Conservation (phyloP, 2,329 filamentous ascomycete genomes). For the Calcarisporium arbuscula region DNA sequence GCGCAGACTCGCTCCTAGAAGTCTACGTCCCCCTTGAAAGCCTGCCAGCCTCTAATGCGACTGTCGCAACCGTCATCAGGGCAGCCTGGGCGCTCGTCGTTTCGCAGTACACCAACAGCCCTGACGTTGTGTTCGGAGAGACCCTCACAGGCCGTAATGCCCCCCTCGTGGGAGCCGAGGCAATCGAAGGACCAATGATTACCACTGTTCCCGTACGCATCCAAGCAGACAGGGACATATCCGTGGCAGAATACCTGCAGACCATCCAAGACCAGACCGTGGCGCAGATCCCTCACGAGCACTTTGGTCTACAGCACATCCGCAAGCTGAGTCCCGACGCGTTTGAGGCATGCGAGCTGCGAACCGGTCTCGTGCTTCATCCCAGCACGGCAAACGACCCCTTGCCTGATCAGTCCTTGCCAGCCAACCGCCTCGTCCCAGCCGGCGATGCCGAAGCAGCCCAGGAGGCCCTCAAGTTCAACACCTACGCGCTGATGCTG, state of each 20-base stretch:
- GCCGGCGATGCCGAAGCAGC: conserved; percentile 50
- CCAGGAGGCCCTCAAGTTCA: conserved; percentile 53
- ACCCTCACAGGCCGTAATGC: conserved; percentile 52
- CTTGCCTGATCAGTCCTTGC: too few relatives aligned
- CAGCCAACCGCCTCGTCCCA: conserved; percentile 47
- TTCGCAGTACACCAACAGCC: conserved; percentile 43
- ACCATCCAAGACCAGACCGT: conserved; percentile 50
- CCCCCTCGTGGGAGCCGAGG: conserved; percentile 39
- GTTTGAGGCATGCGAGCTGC: conserved; percentile 48
- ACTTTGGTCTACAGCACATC: conserved; percentile 55
- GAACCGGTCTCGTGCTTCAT: conserved; percentile 49
- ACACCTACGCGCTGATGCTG: conserved; percentile 57
- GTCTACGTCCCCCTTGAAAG: conserved; percentile 37
- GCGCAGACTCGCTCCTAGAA: conserved; percentile 47
- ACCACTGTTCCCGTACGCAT: conserved; percentile 53
- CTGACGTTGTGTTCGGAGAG: conserved; percentile 53
- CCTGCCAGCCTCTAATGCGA: conserved; percentile 33
- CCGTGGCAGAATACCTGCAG: conserved; percentile 46
- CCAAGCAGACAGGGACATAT: conserved; percentile 22
- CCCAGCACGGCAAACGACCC: conserved; percentile 28
- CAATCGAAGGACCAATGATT: conserved; percentile 56
- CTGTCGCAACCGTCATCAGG: conserved; percentile 50
- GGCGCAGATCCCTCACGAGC: conserved; percentile 56
- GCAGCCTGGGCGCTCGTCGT: conserved; percentile 53
- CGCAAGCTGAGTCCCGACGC: conserved; percentile 49